A percentile compares a stretch with the other conserved stretches of the same genome.
Conservation (phyloP, 441 rosid genomes). For the Bruguiera hainesii region DNA sequence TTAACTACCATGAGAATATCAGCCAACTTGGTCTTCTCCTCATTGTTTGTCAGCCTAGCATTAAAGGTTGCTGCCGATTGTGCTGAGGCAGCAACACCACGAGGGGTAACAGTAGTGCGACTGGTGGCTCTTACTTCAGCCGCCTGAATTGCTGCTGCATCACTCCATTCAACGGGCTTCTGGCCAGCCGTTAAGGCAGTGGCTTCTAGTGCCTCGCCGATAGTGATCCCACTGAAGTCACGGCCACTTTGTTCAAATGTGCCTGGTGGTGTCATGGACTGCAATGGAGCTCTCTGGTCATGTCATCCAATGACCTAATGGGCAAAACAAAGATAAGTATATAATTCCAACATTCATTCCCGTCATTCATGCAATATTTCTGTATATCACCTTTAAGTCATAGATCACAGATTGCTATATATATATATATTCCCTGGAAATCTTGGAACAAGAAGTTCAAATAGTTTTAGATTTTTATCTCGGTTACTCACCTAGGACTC, state of each 20-base stretch:
- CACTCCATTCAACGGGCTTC: constrained; percentile 60
- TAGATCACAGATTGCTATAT: too few relatives aligned
- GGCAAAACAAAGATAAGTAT: neutral
- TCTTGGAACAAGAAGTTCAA: too few relatives aligned
- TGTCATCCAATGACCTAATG: constrained; percentile 31
- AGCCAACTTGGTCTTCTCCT: constrained; percentile 60
- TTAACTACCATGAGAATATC: constrained; percentile 47
- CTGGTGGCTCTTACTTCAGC: constrained; percentile 72
- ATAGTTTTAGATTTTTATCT: too few relatives aligned
- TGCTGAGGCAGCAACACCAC: constrained; percentile 54
- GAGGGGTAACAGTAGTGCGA: constrained; percentile 41
- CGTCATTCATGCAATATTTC: neutral
- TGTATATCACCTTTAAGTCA: too few relatives aligned
- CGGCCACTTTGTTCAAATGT: neutral
- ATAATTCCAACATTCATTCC: neutral
- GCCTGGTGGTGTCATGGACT: constrained; percentile 2
- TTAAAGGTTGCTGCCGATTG: constrained; percentile 60
- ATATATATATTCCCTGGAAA: too few relatives aligned
- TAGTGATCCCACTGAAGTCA: constrained; percentile 42
- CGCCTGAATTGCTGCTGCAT: constrained; percentile 61
- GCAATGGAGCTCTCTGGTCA: constrained; percentile 14
- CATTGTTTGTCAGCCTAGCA: constrained; percentile 34
- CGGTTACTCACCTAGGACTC: too few relatives aligned
- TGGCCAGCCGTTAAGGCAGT: constrained; percentile 54
- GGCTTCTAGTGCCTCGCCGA: constrained; percentile 88